Percentiles rank a stretch among this genome's conserved stretches.
These are phyloP conservation scores for Diaporthe aspalathi DNA, from an alignment of 2,329 filamentous ascomycete species.

Conservation along the genomic window DNA sequence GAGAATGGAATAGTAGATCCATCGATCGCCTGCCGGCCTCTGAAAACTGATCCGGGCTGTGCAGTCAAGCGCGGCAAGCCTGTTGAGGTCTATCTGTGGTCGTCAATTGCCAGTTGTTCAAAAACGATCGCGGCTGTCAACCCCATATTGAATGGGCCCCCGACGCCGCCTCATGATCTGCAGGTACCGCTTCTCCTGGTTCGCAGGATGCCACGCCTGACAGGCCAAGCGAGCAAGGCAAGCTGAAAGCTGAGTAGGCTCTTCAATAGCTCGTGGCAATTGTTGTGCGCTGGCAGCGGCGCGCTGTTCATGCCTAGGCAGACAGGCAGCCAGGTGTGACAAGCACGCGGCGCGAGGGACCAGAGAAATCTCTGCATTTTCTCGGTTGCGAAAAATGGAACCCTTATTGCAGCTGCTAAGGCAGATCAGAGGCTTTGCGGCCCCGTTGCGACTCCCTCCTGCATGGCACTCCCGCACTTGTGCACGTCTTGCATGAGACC, in stretches of 20 bases:
- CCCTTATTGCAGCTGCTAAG: slow-evolving; percentile 33
- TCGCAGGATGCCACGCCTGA: slow-evolving; percentile 36
- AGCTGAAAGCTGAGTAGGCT: slow-evolving; percentile 49
- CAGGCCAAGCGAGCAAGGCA: slow-evolving; percentile 40
- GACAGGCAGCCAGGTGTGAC: not conserved
- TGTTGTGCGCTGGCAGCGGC: slow-evolving; percentile 34
- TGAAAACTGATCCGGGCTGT: slow-evolving; percentile 18
- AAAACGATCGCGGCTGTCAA: not conserved
- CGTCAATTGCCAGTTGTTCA: not conserved
- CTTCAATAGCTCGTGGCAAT: slow-evolving; percentile 33
- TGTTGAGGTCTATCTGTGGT: not conserved
- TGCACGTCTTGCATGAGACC: slow-evolving; percentile 25
- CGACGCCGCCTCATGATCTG: slow-evolving; percentile 23
- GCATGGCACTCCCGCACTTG: slow-evolving; percentile 39
- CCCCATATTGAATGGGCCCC: not conserved
- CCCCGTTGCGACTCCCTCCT: slow-evolving; percentile 7
- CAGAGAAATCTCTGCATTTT: slow-evolving; percentile 12
- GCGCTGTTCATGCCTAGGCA: slow-evolving; percentile 1
- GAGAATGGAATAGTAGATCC: slow-evolving; percentile 27
- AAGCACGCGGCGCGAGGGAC: not conserved
- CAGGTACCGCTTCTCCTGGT: slow-evolving; percentile 21
- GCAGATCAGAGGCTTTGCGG: slow-evolving; percentile 35
- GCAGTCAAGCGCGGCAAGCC: slow-evolving; percentile 12
- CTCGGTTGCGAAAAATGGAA: slow-evolving; percentile 16
- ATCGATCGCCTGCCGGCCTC: slow-evolving; percentile 2